Evolutionary conservation across 2,329 filamentous ascomycete genomes (phyloP), one percentile per base, ranked within the genome.

Genomic region (Exophiala dermatitidis): DNA sequence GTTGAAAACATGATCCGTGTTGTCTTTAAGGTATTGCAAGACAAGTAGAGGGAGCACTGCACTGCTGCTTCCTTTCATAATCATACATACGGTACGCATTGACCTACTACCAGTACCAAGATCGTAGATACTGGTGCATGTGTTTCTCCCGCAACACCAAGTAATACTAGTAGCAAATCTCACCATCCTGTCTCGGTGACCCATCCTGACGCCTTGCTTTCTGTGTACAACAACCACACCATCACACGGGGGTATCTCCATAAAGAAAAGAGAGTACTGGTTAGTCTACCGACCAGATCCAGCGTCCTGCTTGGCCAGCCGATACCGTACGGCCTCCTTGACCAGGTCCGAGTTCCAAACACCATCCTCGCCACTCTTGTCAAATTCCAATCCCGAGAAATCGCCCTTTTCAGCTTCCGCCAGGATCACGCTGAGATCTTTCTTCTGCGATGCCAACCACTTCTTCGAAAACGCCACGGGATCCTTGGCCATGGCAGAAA

Each of bases 371-470:
- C 83, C 83, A 49, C 70, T 72, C 43, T 69, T 70, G 38, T 69
- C 67, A 59, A 73, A 75, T 60, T 74, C 74, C 40, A 70, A 67
- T 3, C 69, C 73, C 41, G 64, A 71, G 40, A 67, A 78, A 74
- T 72, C 86, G 36, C 75, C 75, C 50, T 83, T 78, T 48, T 82
- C 80, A 1, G 84, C 83, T 70, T 96, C 90, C 53, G 90, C 91
- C 58, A 93, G 78, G 45, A 96, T 85, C 4, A 93, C 83, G 65
- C 95, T 90, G 34, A 96, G 75, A 68, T 97, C 91, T 46, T 90
- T 79, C 72, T 90, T 90, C 74, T 98, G 93, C 10, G 86, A 91
- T 64, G 84, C 89, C 48, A 95, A 77, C 93, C 93, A 98, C 65
- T 87, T 83, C 60, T 81, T 83, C 56, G 96, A 78, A 64, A 97